Percentiles rank a stretch among this genome's conserved stretches.
These are phyloP conservation scores for Carpinus fangiana DNA, from an alignment of 306 rosid genomes.

Conservation along the genomic window DNA sequence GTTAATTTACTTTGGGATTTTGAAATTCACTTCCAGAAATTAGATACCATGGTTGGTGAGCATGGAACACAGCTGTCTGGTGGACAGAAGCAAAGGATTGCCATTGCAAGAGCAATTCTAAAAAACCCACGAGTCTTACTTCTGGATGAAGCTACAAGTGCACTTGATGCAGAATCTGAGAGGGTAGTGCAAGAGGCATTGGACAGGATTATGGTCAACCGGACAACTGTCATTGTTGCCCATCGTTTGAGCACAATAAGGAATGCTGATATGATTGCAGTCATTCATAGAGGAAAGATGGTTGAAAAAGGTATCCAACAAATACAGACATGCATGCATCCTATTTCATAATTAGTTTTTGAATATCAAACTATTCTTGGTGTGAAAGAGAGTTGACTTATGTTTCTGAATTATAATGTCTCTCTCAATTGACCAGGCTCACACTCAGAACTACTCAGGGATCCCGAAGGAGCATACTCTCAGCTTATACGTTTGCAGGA, in stretches of 20 bases:
- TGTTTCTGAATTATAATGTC: background rate
- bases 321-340: background rate
- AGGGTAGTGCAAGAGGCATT: conserved; percentile 66
- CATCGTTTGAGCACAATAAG: conserved; percentile 69
- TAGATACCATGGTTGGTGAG: conserved; percentile 71
- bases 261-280: conserved; percentile 60
- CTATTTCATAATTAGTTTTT: background rate
- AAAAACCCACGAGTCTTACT: conserved; percentile 70
- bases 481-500: conserved; percentile 70
- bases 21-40: conserved; percentile 40
- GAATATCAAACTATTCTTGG: background rate
- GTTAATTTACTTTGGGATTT: background rate
- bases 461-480: conserved; percentile 64
- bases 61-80: conserved; percentile 75
- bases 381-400: background rate
- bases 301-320: conserved; percentile 56
- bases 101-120: conserved; percentile 75
- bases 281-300: conserved; percentile 61
- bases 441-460: conserved; percentile 54
- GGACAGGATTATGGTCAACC: conserved; percentile 57
- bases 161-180: conserved; percentile 76
- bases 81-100: conserved; percentile 66
- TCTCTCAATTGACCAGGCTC: conserved; percentile 46
- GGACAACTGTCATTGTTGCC: conserved; percentile 72
- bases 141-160: conserved; percentile 73